Evolutionary conservation across 176 grass and related monocot species (phyloP).

Genomic region (Guadua angustifolia): DNA sequence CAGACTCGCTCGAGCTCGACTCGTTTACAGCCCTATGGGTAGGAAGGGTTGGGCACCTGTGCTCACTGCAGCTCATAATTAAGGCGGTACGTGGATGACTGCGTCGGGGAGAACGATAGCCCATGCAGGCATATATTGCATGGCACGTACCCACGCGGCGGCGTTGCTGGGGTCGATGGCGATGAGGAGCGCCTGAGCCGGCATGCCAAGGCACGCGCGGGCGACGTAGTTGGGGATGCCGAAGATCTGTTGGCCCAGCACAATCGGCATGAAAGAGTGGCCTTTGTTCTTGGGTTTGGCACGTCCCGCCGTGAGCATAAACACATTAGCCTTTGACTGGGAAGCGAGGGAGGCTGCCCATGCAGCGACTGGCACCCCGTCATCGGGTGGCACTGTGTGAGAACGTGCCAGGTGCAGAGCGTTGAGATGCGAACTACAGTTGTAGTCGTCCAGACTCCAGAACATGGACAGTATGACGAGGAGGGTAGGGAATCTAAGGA

Average conservation of each 20-base stretch:
- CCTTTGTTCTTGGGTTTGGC: background rate
- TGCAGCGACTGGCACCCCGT: conserved; percentile 11
- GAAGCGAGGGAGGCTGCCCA: conserved; percentile 61
- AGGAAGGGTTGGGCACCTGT: conserved; percentile 59
- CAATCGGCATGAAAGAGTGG: conserved; percentile 58
- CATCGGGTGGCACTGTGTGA: conserved; percentile 1
- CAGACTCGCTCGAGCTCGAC: too few relatives aligned
- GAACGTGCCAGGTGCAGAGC: conserved; percentile 63
- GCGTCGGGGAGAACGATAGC: conserved; percentile 46
- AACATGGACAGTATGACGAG: background rate
- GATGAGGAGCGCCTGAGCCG: conserved; percentile 61
- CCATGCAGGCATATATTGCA: conserved; percentile 36
- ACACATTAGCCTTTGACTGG: conserved; percentile 53
- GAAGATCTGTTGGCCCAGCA: conserved; percentile 65
- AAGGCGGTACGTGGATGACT: conserved; percentile 54
- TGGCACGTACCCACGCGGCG: conserved; percentile 65
- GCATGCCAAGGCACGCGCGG: conserved; percentile 64
- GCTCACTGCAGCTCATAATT: conserved; percentile 63
- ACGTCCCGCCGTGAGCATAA: conserved; percentile 38
- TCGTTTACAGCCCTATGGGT: too few relatives aligned
- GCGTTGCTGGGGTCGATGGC: conserved; percentile 89
- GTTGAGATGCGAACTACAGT: conserved; percentile 48
- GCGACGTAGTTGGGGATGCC: conserved; percentile 78
- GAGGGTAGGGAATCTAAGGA: background rate
- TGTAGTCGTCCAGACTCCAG: background rate